Evolutionary conservation across 306 rosid species (phyloP).

Genomic region (Lotus japonicus): DNA sequence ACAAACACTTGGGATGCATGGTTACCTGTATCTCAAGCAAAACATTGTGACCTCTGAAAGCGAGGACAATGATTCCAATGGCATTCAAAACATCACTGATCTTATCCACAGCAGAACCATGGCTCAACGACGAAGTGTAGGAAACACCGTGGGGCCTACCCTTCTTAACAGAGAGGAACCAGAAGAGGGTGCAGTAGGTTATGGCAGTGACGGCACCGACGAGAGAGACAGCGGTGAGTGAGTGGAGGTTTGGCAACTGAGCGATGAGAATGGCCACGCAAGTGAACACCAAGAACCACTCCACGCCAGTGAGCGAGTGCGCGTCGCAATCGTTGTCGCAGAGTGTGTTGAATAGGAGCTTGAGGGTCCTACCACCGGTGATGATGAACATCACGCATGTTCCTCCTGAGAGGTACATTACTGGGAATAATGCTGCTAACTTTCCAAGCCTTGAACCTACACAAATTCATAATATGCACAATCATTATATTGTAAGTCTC

Average conservation of each 20-base stretch:
- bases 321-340: conserved; percentile 31
- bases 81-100: conserved; percentile 31
- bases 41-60: conserved; percentile 68
- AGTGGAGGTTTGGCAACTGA: conserved; percentile 58
- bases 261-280: conserved; percentile 45
- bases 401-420: conserved; percentile 47
- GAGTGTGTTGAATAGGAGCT: conserved; percentile 28
- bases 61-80: conserved; percentile 42
- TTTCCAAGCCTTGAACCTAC: conserved; percentile 32
- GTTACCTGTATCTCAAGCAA: conserved; percentile 83
- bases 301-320: conserved; percentile 13
- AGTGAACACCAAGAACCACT: conserved; percentile 55
- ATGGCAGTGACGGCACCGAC: conserved; percentile 37
- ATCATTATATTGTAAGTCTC: too few relatives aligned
- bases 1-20: too few relatives aligned
- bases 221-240: conserved; percentile 44
- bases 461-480: not conserved
- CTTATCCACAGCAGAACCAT: conserved; percentile 4
- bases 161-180: conserved; percentile 44
- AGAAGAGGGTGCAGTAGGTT: conserved; percentile 37
- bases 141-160: conserved; percentile 34
- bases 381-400: conserved; percentile 35
- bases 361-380: conserved; percentile 36
- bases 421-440: conserved; percentile 37
- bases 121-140: not conserved